phyloP scores from a whole-genome alignment of 2,329 filamentous ascomycete species.

The Aspergillus piperis region DNA sequence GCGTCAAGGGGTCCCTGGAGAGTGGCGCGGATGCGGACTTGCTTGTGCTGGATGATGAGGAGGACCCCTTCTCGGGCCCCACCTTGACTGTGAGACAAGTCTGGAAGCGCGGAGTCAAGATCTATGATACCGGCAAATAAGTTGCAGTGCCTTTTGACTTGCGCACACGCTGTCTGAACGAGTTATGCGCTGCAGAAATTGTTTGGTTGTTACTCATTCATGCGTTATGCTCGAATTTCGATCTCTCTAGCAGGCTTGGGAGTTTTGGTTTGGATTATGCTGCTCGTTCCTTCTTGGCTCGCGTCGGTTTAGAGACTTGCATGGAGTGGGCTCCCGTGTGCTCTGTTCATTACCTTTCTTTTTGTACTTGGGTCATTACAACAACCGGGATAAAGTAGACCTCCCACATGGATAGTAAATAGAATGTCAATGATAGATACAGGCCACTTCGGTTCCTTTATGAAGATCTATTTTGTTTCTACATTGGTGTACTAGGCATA shows the following conservation, averaged over 20 bases:
- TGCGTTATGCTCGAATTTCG: background rate
- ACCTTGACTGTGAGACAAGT: conserved; percentile 45
- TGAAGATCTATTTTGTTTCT: too few species aligned
- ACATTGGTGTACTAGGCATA: too few species aligned
- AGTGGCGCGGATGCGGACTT: conserved; percentile 46
- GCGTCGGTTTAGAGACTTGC: background rate
- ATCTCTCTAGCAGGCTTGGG: background rate
- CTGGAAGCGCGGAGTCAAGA: conserved; percentile 46
- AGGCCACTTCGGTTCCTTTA: background rate
- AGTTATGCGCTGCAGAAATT: background rate
- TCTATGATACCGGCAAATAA: conserved; percentile 39
- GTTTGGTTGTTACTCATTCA: background rate
- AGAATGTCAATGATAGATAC: background rate
- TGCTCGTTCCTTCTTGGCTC: background rate
- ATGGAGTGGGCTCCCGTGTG: background rate
- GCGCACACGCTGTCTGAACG: background rate
- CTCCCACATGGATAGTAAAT: background rate
- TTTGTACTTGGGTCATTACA: background rate
- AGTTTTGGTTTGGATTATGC: background rate
- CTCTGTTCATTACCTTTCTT: too few species aligned
- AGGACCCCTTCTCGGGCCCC: conserved; percentile 32
- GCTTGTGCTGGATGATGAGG: conserved; percentile 40
- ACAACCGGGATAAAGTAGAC: background rate
- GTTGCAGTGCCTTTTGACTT: background rate
- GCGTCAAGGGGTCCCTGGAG: conserved; percentile 42